Evolutionary conservation across 164 flowering plant genomes (phyloP), one percentile per base, ranked within the genome.

Genomic region (Umbilicus rupestris): DNA sequence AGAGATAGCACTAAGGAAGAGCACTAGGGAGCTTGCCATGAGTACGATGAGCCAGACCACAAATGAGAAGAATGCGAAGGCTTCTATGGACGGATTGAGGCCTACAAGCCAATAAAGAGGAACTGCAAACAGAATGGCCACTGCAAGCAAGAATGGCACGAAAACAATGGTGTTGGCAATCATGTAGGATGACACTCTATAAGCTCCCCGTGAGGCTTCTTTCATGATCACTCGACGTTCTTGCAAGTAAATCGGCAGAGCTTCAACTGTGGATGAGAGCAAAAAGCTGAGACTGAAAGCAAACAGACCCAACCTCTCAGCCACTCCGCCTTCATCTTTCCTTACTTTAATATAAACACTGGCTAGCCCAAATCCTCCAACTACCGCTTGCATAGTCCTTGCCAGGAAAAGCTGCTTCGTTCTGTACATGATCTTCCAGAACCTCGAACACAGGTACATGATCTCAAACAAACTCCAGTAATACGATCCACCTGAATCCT

Each of bases 91-190:
- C 35, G 98, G 94, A 66, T 89, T 94, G 9, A 94, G 85, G 12
- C 97, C 97, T 1, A 87, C 97, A 3, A 90, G 72, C 97, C 97
- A 93, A 70, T 93, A 90, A 0, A 94, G 82, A 0, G 98, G 96
- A 24, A 79, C 59, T 1, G 96, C 73, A 63, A 89, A 90, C 16
- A 89, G 85, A 39, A 94, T 46, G 8, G 96, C 84, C 20, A 90
- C 88, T 3, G 67, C 82, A 26, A 89, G 78, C 66, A 94, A 58
- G 77, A 94, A 94, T 3, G 98, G 98, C 5, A 84, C 66, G 73
- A 89, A 90, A 60, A 89, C 80, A 1, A 90, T 58, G 52, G 98
- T 89, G 78, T 90, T 90, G 62, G 97, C 96, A 10, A 87, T 74
- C 82, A 94, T 75, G 82, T 93, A 93, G n/a, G 97, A 93, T 7